Percentiles rank a stretch among this genome's conserved stretches.
Conservation (phyloP, 2,329 filamentous ascomycete species). For the Neofusicoccum parvum region DNA sequence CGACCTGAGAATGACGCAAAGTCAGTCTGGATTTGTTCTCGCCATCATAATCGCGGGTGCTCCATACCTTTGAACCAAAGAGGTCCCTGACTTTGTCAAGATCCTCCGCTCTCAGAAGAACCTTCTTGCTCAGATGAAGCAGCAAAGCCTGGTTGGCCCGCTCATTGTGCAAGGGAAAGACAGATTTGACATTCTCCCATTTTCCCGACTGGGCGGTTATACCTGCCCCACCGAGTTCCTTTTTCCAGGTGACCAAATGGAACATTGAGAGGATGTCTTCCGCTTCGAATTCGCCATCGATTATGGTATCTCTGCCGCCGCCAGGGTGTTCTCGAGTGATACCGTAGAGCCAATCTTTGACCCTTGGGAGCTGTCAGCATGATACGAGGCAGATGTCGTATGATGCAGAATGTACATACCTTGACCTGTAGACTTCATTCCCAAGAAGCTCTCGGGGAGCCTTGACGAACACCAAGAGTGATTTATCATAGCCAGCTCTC, state of each 20-base stretch:
- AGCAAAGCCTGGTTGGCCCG: constrained; percentile 75
- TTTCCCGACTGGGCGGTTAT: constrained; percentile 69
- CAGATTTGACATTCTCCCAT: constrained; percentile 71
- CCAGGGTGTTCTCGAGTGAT: constrained; percentile 67
- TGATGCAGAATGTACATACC: constrained; percentile 25
- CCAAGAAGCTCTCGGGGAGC: constrained; percentile 34
- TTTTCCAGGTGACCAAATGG: constrained; percentile 72
- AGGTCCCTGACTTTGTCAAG: constrained; percentile 75
- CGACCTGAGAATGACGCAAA: constrained; percentile 21
- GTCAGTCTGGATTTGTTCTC: neutral
- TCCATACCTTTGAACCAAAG: constrained; percentile 68
- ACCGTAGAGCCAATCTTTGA: constrained; percentile 84
- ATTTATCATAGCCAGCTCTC: constrained; percentile 33
- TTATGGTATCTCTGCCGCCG: constrained; percentile 31
- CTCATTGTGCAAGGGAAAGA: constrained; percentile 81
- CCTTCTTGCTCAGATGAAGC: constrained; percentile 72
- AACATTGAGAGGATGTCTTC: constrained; percentile 78
- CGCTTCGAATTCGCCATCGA: constrained; percentile 72
- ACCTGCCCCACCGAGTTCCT: constrained; percentile 75
- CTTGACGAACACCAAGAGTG: constrained; percentile 35
- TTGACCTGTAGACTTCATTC: constrained; percentile 35
- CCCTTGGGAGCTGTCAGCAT: constrained; percentile 46
- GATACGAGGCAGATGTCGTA: neutral
- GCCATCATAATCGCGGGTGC: no score
- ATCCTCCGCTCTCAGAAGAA: constrained; percentile 65